phyloP scores from a whole-genome alignment of 2,329 filamentous ascomycete species.

The Aspergillus japonicus region DNA sequence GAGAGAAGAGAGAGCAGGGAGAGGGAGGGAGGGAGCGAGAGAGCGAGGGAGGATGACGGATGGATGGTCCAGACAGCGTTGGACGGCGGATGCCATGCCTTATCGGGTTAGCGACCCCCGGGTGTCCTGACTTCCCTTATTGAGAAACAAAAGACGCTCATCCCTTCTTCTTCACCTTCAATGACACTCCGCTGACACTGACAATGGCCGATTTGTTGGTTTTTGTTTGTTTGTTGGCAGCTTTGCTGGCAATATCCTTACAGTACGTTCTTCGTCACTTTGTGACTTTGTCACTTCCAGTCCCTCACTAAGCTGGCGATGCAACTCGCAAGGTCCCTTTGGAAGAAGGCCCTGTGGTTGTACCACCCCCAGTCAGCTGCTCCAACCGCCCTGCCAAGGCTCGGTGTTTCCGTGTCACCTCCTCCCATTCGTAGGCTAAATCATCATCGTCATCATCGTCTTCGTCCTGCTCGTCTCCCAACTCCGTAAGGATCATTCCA shows the following conservation, averaged over 20 bases:
- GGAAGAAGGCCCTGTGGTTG: constrained; percentile 15
- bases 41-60: background rate
- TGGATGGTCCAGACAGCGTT: constrained; percentile 20
- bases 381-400: constrained; percentile 70
- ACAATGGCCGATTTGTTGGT: background rate
- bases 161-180: background rate
- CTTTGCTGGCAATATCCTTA: background rate
- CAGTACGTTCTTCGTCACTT: background rate
- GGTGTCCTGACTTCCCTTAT: constrained; percentile 10
- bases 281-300: background rate
- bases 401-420: constrained; percentile 83
- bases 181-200: background rate
- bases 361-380: constrained; percentile 36
- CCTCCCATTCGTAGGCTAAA: constrained; percentile 70
- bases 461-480: constrained; percentile 45
- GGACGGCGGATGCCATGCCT: constrained; percentile 16
- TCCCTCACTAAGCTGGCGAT: constrained; percentile 12
- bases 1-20: background rate
- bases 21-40: constrained; percentile 2
- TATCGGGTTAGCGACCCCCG: constrained; percentile 15
- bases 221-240: background rate
- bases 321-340: constrained; percentile 19
- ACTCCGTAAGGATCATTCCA: constrained; percentile 73
- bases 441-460: constrained; percentile 40
- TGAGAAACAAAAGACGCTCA: constrained; percentile 6